These are phyloP conservation scores for Hypoxylon sp. DNA, from an alignment of 2,329 filamentous ascomycete genomes.

Conservation along the genomic window DNA sequence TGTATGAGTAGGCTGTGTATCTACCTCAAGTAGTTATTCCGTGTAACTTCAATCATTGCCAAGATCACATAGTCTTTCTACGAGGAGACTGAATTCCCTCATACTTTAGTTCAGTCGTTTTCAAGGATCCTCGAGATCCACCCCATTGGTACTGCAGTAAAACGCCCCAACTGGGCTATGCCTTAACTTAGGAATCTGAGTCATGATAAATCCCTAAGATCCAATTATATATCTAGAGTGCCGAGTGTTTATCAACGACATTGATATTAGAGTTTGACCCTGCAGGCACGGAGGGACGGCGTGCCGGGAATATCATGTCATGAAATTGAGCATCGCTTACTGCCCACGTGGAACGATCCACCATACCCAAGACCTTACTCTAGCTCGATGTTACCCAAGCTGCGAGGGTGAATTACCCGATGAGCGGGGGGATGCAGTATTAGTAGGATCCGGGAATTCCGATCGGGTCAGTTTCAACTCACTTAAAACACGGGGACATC, in stretches of 20 bases:
- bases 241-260: not conserved
- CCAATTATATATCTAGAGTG: not conserved
- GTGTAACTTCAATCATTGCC: not conserved
- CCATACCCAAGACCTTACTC: not conserved
- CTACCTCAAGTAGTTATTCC: not conserved
- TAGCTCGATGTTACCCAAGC: slow-evolving; percentile 3
- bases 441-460: not conserved
- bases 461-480: not conserved
- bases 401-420: slow-evolving; percentile 15
- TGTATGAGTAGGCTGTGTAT: no score
- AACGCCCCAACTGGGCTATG: no score
- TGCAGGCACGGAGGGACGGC: not conserved
- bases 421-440: slow-evolving; percentile 18
- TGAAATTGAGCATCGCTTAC: not conserved
- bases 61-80: no score
- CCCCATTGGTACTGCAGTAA: no score
- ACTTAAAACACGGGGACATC: not conserved
- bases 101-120: no score
- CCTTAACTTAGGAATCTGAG: no score
- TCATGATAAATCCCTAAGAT: no score
- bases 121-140: no score
- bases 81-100: no score
- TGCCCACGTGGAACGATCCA: not conserved
- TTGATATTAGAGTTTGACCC: not conserved
- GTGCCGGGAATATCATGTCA: not conserved